Evolutionary conservation across 345 rosid species (phyloP), one percentile per base, ranked within the genome.

Genomic region (Kernera saxatilis): DNA sequence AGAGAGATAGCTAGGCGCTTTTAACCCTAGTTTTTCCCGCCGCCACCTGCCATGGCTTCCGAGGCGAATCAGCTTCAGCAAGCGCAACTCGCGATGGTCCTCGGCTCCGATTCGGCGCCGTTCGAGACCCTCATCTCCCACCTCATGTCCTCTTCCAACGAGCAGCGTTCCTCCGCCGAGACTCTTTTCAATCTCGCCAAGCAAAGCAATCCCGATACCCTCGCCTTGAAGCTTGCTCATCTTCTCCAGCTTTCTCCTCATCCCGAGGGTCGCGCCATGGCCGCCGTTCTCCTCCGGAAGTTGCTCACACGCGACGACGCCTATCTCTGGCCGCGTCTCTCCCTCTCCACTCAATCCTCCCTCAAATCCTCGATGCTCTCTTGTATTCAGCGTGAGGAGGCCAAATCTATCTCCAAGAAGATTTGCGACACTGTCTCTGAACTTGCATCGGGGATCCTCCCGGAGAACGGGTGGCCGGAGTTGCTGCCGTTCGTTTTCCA

Each of bases 401-500:
- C 86, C 8, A 95, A 89, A 57, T 83, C 98, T 43, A 90, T 90
- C 44, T 73, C 88, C 1, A 91, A 90, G 82, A 95, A 95, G 87
- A 74, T 95, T 12, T 89, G 98, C 78, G 99, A 92, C 56, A 95
- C 98, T 12, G 84, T 95, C 52, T 87, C 99, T 6, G 99, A 95
- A 82, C 90, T 95, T 36, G 98, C 99, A 14, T 88, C 97, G 0
- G 85, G 90, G 51, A 87, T 95, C 67, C 55, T 95, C 18, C 89
- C 88, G 2, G 97, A 92, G 1, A 87, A 90, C 23, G 93, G 89
- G 0, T 95, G 99, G 99, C 99, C 99, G 1, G 99, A 95, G 86
- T 77, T 95, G 35, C 63, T 95, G 23, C 99, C 98, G 3, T 95
- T 92, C 46, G 89, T 95, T 87, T 95, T 95, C 64, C 93, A 88